Base-by-base conservation (phyloP, 257 asterid genomes). In the Eustoma russellianum region DNA sequence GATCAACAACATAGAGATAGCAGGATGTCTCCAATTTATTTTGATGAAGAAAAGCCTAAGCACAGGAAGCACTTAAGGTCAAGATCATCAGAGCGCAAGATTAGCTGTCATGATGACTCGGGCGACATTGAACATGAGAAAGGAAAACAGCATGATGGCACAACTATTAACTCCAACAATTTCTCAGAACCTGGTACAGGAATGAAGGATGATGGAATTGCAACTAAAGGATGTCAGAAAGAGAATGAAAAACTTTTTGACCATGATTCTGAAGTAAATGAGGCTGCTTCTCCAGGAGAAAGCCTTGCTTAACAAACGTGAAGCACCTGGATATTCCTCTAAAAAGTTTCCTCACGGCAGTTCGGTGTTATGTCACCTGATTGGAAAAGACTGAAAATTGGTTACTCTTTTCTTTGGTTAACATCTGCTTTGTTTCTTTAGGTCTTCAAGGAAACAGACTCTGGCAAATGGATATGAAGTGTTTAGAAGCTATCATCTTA, bases 1-100 rank as follows among this genome's bases (percentile, higher is more conserved):
- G 63, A 44, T 30, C 66, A 52, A 63, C 63, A 63, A 43, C 67
- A 69, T 34, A 50, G 50, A 54, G 50, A 56, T 41, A 69, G 72
- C 54, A 76, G 71, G 70, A 48, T 56, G 41, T 71, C 83, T 33
- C 74, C 79, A 1, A 67, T 71, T 51, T 70, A 19, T 57, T 72
- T 73, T 28, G 79, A 77, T 51, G 73, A 75, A 17, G 78, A 68
- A 75, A 83, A 78, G 69, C 63, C 93, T 50, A 83, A 63, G 53
- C 79, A 74, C 55, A 65, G 72, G 60, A 83, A 77, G 60, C 81
- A 66, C 46, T 76, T 87, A 13, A 79, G 74, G 67, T 81, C 91
- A 56, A 74, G 52, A 48, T 80, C 97, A 43, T 46, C 65, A 3
- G 93, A 82, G 61, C 66, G 59, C 33, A 65, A 69, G 63, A 68